These are phyloP conservation scores for Miscanthus lutarioriparius DNA, from an alignment of 176 grass and related monocot genomes.

Conservation along the genomic window DNA sequence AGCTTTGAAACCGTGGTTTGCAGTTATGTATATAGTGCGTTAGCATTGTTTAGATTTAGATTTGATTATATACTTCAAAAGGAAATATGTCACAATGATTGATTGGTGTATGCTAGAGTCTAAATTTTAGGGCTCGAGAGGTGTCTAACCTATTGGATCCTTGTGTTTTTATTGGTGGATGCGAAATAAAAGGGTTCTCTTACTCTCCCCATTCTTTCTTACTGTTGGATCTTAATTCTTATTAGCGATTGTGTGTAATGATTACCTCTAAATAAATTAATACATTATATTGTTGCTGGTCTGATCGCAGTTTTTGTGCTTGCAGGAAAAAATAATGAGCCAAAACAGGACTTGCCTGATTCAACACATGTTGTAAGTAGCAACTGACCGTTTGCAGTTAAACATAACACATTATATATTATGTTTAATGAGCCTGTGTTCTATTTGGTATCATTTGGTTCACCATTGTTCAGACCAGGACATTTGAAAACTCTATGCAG, in stretches of 20 bases:
- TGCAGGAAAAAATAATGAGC: slow-evolving; percentile 36
- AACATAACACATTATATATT: not conserved
- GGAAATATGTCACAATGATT: not conserved
- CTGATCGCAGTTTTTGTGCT: not conserved
- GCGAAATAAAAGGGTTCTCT: not conserved
- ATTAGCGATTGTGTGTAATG: not conserved
- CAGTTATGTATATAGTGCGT: not conserved
- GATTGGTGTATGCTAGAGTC: not conserved
- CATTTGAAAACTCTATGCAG: slow-evolving; percentile 29
- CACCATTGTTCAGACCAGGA: slow-evolving; percentile 1
- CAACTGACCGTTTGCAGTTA: not conserved
- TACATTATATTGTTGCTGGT: not conserved
- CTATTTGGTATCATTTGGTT: not conserved
- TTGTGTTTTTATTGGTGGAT: not conserved
- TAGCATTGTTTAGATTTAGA: not conserved
- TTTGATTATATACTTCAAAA: not conserved
- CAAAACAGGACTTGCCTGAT: slow-evolving; percentile 29
- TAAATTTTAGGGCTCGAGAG: not conserved
- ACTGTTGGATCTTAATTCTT: not conserved
- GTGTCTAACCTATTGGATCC: not conserved
- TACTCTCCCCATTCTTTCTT: not conserved
- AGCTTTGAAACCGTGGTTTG: not conserved
- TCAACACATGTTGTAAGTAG: slow-evolving; percentile 41
- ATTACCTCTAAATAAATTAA: not conserved
- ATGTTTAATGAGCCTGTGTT: not conserved